Evolutionary conservation across 2,329 filamentous ascomycete species (phyloP).

Genomic region (Tolypocladium sp.): DNA sequence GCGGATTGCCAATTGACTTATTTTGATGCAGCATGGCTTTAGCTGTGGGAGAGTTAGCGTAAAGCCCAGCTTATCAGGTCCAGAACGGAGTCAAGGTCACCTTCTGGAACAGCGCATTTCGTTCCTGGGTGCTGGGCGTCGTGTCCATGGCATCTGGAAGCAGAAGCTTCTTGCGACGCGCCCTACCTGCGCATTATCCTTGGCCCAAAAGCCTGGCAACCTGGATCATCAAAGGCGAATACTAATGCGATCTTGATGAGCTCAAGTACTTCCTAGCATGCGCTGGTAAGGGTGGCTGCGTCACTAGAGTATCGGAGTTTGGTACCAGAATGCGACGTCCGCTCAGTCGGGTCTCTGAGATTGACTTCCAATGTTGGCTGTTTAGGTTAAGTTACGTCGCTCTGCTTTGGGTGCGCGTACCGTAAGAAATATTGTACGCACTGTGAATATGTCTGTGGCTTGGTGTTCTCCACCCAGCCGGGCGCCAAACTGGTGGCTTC

Average conservation of each 20-base stretch:
- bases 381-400: not conserved
- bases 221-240: not conserved
- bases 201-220: not conserved
- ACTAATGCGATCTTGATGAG: not conserved
- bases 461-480: not conserved
- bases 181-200: not conserved
- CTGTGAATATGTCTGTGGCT: not conserved
- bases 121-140: conserved; percentile 6
- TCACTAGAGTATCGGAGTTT: not conserved
- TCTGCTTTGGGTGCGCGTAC: not conserved
- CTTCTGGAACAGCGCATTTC: conserved; percentile 28
- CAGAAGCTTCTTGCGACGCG: not conserved
- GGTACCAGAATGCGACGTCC: not conserved
- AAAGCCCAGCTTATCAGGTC: too few species aligned
- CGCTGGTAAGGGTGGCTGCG: not conserved
- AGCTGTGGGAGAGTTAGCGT: conserved; percentile 32
- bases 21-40: conserved; percentile 52
- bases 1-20: conserved; percentile 48
- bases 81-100: conserved; percentile 10
- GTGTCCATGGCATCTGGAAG: conserved; percentile 8
- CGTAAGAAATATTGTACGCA: not conserved
- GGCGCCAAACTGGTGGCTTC: not conserved
- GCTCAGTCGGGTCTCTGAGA: not conserved
- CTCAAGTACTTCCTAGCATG: not conserved
- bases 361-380: not conserved